phyloP scores from a whole-genome alignment of 73 alveolate genomes.

The Paraurostyla sp. region DNA sequence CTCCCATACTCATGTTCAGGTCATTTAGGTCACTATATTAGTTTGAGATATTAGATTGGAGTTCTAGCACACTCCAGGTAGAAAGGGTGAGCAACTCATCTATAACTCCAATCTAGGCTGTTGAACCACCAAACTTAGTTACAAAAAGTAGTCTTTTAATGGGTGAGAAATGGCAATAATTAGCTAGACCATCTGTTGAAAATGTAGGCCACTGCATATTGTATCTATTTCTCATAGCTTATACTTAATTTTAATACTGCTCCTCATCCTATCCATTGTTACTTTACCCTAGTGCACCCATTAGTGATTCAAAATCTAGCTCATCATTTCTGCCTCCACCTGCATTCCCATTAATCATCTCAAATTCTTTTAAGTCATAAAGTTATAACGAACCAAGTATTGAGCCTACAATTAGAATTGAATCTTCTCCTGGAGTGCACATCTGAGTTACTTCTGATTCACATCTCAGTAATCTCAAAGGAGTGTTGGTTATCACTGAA shows the following conservation, averaged over 20 bases:
- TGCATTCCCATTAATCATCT: slow-evolving; percentile 53
- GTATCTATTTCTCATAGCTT: slow-evolving; percentile 40
- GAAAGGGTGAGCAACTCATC: slow-evolving; percentile 41
- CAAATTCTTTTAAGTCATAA: slow-evolving; percentile 67
- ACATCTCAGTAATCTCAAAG: slow-evolving; percentile 43
- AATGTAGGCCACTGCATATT: slow-evolving; percentile 63
- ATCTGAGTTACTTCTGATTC: slow-evolving; percentile 59
- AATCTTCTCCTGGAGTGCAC: slow-evolving; percentile 68
- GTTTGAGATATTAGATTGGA: background rate
- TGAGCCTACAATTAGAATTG: slow-evolving; percentile 61
- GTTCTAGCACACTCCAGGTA: slow-evolving; percentile 52
- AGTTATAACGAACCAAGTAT: slow-evolving; percentile 56
- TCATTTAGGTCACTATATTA: too few relatives aligned
- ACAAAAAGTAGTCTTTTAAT: slow-evolving; percentile 44
- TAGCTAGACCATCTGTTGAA: slow-evolving; percentile 75
- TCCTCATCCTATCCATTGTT: background rate
- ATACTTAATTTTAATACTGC: background rate
- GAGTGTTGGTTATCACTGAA: slow-evolving; percentile 44
- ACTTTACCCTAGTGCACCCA: background rate
- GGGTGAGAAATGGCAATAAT: slow-evolving; percentile 44
- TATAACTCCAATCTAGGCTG: slow-evolving; percentile 52
- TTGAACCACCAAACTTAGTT: slow-evolving; percentile 37
- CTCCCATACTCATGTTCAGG: slow-evolving; percentile 56
- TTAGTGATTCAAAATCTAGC: slow-evolving; percentile 4
- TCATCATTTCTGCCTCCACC: background rate